Evolutionary conservation across 2,329 filamentous ascomycete species (phyloP), one percentile per base, ranked within the genome.

Genomic region (Didymella pinodella): DNA sequence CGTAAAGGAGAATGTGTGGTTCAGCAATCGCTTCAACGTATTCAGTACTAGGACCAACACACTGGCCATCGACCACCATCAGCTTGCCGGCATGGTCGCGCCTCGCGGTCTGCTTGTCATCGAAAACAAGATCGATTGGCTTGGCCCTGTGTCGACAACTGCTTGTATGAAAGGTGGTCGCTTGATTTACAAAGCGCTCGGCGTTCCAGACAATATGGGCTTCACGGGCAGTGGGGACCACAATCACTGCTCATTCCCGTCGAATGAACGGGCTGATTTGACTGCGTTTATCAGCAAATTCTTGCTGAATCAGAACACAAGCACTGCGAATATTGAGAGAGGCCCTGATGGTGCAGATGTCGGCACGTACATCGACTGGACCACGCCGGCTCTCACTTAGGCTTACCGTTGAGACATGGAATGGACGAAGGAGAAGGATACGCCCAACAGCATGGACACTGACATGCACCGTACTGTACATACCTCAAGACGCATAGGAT

Each of bases 1-100:
- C 64, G 78, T 88, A 4, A 77, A 75, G 32, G 86, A 88, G 77
- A 87, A 88, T 66, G 84, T 86, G 20, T 89, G 86, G 86, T 87
- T 88, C 80, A 85, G 83, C 53, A 77, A 78, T 31, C 76, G 78
- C 48, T 85, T 88, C 71, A 80, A 88, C 73, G 59, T 73, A 5
- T 86, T 84, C 74, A 80, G 80, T 48, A 78, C 76, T 60, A 77
- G 79, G 61, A 80, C 82, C 20, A 77, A 68, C 50, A 73, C 67
- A 0, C 77, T 86, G 36, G 84, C 85, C 54, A 81, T 82, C 63
- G 85, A 87, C 70, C 85, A 87, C 75, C 85, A 88, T 75, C 75
- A 84, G 71, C 78, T 87, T 18, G 84, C 84, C 11, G 85, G 81
- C 28, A 76, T 87, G 60, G 78, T 85, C 38, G 84, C 84, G 2